phyloP scores from a whole-genome alignment of 176 grass and related monocot species.

The Elaeis guineensis region DNA sequence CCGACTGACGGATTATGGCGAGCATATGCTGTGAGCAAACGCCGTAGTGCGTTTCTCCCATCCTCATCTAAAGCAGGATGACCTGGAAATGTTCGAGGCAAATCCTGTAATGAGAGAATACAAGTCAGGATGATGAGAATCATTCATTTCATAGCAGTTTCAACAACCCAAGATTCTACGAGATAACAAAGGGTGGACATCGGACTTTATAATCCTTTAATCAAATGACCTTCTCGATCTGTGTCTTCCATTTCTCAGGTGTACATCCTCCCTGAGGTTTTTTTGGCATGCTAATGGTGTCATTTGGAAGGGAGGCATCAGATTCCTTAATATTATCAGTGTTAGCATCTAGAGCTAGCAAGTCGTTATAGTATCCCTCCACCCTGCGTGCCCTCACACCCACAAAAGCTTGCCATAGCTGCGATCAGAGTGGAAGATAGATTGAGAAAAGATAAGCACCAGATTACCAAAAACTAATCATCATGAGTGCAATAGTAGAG shows the following conservation, averaged over 20 bases:
- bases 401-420: slow-evolving; percentile 99
- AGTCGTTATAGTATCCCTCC: slow-evolving; percentile 64
- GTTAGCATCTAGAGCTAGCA: slow-evolving; percentile 32
- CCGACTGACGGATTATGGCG: slow-evolving; percentile 98
- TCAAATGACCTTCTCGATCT: slow-evolving; percentile 90
- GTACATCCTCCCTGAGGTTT: slow-evolving; percentile 7
- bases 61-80: slow-evolving; percentile 88
- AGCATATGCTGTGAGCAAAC: slow-evolving; percentile 91
- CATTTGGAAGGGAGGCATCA: slow-evolving; percentile 26
- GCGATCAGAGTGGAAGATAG: slow-evolving; percentile 14
- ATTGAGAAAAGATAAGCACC: too few relatives aligned
- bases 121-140: slow-evolving; percentile 15
- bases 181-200: neutral
- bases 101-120: slow-evolving; percentile 62
- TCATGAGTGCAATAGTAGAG: slow-evolving; percentile 20
- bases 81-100: slow-evolving; percentile 93
- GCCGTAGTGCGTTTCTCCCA: slow-evolving; percentile 81
- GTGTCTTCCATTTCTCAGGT: slow-evolving; percentile 88
- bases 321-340: slow-evolving; percentile 5
- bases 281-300: slow-evolving; percentile 21
- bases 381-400: slow-evolving; percentile 55
- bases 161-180: neutral
- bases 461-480: slow-evolving; percentile 12
- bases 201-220: slow-evolving; percentile 23
- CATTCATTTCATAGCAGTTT: neutral